Conservation (phyloP, 768 basidiomycete species). For the Xerocomellus dryophilus region DNA sequence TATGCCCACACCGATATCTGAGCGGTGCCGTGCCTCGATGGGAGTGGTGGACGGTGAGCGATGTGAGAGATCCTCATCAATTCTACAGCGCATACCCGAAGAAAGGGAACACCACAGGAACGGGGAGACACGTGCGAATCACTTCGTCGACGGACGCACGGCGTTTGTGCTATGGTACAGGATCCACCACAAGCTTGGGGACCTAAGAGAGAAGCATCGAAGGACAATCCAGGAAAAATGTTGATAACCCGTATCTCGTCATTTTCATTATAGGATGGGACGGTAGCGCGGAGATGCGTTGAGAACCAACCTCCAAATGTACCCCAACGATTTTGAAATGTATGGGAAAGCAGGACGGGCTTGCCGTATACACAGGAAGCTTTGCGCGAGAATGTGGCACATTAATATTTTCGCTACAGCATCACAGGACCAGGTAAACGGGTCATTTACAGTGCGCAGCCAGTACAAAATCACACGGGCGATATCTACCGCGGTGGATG, state of each 20-base stretch:
- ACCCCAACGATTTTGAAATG: slow-evolving; percentile 15
- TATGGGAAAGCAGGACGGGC: neutral
- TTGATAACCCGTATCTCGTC: slow-evolving; percentile 20
- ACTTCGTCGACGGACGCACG: slow-evolving; percentile 9
- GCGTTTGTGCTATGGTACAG: slow-evolving; percentile 22
- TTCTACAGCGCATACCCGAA: slow-evolving; percentile 6
- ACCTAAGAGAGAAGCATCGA: slow-evolving; percentile 26
- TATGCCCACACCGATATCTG: neutral
- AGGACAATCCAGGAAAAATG: slow-evolving; percentile 22
- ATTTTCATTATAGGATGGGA: slow-evolving; percentile 25
- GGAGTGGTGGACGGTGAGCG: slow-evolving; percentile 1
- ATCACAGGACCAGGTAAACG: slow-evolving; percentile 15
- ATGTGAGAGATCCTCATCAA: slow-evolving; percentile 20
- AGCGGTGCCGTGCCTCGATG: slow-evolving; percentile 13
- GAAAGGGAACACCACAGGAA: slow-evolving; percentile 6
- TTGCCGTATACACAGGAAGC: slow-evolving; percentile 19
- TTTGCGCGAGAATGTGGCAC: slow-evolving; percentile 1
- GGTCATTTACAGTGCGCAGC: neutral
- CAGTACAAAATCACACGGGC: neutral
- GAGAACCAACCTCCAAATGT: slow-evolving; percentile 12
- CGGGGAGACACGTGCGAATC: slow-evolving; percentile 20
- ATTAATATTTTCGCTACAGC: slow-evolving; percentile 11
- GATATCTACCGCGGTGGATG: neutral
- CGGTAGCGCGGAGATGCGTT: slow-evolving; percentile 27
- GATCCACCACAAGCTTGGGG: slow-evolving; percentile 23